Evolutionary conservation across 1,284 basidiomycete species (phyloP).

Genomic region (Tylopilus orsonianus): DNA sequence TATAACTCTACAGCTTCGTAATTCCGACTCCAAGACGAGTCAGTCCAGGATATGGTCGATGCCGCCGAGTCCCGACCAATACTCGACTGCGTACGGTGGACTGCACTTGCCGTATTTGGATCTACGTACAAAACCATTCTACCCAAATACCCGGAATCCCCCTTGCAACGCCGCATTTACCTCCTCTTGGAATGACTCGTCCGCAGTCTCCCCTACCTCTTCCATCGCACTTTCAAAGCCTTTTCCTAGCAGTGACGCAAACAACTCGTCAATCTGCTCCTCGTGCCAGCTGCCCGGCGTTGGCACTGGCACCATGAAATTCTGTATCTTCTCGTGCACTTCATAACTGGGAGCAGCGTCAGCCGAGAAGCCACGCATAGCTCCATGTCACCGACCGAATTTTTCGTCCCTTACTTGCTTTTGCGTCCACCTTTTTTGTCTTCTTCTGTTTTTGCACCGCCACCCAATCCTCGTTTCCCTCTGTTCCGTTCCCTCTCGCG

Average conservation of each 20-base stretch:
- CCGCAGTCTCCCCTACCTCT: constrained; percentile 24
- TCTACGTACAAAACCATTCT: constrained; percentile 24
- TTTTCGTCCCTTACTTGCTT: constrained; percentile 91
- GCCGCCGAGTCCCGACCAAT: not conserved
- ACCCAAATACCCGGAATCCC: constrained; percentile 62
- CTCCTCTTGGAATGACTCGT: constrained; percentile 28
- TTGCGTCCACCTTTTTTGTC: constrained; percentile 84
- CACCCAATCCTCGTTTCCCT: constrained; percentile 60
- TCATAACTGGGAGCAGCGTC: constrained; percentile 62
- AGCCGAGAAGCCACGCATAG: constrained; percentile 2
- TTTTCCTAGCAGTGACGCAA: constrained; percentile 79
- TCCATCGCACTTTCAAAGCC: constrained; percentile 47
- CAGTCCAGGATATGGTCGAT: not conserved
- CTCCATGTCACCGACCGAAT: constrained; percentile 53
- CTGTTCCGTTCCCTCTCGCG: constrained; percentile 46
- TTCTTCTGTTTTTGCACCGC: constrained; percentile 64
- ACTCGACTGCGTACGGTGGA: constrained; percentile 11
- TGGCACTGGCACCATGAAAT: constrained; percentile 90
- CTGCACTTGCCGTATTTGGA: constrained; percentile 31
- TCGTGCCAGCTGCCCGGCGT: constrained; percentile 78
- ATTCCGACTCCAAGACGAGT: too few relatives aligned
- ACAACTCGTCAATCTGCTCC: constrained; percentile 91
- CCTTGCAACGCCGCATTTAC: constrained; percentile 35
- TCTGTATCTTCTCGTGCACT: constrained; percentile 89
- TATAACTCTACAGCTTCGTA: too few relatives aligned